Conservation (phyloP, 2,329 filamentous ascomycete genomes). For the Fusarium newnesense region DNA sequence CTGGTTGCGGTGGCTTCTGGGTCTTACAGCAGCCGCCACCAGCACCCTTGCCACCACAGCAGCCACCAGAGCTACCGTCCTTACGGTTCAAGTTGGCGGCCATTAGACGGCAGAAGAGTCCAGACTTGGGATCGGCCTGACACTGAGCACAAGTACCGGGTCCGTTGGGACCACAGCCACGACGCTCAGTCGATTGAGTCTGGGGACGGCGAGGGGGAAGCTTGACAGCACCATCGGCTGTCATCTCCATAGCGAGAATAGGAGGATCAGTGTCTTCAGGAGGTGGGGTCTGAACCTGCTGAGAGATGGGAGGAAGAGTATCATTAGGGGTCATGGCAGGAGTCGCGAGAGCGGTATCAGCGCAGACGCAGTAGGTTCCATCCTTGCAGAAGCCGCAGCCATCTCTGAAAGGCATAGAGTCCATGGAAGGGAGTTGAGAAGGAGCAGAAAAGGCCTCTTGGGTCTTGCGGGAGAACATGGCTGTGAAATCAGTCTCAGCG, state of each 20-base stretch:
- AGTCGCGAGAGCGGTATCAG: slow-evolving; percentile 64
- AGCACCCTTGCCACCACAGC: slow-evolving; percentile 70
- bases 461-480: slow-evolving; percentile 66
- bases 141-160: slow-evolving; percentile 85
- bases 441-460: slow-evolving; percentile 42
- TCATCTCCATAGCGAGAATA: slow-evolving; percentile 67
- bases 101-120: slow-evolving; percentile 84
- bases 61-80: slow-evolving; percentile 57
- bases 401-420: slow-evolving; percentile 65
- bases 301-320: slow-evolving; percentile 53
- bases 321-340: slow-evolving; percentile 54
- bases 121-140: slow-evolving; percentile 79
- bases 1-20: slow-evolving; percentile 42
- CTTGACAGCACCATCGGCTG: slow-evolving; percentile 69
- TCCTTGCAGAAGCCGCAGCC: slow-evolving; percentile 86
- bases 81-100: slow-evolving; percentile 70
- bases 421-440: slow-evolving; percentile 51
- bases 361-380: slow-evolving; percentile 84
- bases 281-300: slow-evolving; percentile 67
- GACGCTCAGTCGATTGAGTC: slow-evolving; percentile 42
- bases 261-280: slow-evolving; percentile 69
- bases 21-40: slow-evolving; percentile 74
- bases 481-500: slow-evolving; percentile 79
- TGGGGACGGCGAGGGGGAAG: slow-evolving; percentile 59
- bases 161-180: slow-evolving; percentile 71